Percentiles rank a stretch among this genome's conserved stretches.
Conservation (phyloP, 306 rosid genomes). For the Aeschynomene evenia region DNA sequence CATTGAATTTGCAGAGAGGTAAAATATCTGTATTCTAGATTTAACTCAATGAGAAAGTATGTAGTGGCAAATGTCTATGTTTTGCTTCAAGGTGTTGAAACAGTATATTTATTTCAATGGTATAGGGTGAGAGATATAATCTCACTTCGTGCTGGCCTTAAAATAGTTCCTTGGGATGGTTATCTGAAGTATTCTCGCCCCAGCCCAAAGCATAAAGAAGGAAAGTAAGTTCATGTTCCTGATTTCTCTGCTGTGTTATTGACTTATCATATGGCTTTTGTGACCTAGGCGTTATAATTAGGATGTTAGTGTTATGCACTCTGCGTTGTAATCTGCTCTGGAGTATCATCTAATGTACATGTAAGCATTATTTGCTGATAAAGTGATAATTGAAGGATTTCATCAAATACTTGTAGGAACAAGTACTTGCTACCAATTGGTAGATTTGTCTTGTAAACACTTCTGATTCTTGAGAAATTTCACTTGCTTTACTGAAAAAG, state of each 20-base stretch:
- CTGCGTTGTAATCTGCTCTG: background rate
- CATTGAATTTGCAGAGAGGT: constrained; percentile 91
- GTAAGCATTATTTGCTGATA: background rate
- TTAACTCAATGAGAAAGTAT: background rate
- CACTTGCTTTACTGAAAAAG: background rate
- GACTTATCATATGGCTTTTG: background rate
- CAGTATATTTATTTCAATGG: constrained; percentile 4
- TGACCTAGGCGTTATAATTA: background rate
- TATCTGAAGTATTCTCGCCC: constrained; percentile 82
- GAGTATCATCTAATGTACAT: background rate
- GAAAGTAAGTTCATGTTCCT: constrained; percentile 42
- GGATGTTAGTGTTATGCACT: background rate
- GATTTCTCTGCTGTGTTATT: background rate
- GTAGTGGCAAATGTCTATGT: background rate
- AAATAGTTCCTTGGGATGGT: constrained; percentile 94
- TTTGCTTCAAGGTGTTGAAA: constrained; percentile 22
- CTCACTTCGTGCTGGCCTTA: constrained; percentile 70
- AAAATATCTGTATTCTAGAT: background rate
- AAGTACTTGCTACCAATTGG: background rate
- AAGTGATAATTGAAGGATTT: background rate
- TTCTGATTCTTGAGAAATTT: background rate
- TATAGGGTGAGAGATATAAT: constrained; percentile 79
- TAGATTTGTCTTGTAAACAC: background rate
- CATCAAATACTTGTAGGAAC: background rate
- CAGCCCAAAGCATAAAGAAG: constrained; percentile 75